These are phyloP conservation scores for Boechera retrofracta DNA, from an alignment of 345 rosid species.

Conservation along the genomic window DNA sequence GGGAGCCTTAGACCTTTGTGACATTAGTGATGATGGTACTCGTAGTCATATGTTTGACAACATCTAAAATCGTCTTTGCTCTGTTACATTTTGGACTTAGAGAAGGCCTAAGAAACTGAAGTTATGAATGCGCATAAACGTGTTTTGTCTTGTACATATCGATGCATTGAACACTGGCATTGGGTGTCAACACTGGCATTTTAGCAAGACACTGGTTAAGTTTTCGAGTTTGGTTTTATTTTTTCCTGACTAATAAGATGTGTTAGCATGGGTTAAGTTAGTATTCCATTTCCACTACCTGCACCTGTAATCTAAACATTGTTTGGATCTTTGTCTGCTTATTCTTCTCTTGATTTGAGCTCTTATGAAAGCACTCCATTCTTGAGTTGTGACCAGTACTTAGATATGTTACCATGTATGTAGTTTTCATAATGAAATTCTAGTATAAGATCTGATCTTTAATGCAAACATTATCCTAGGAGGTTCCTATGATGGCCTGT, in stretches of 20 bases:
- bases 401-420: not conserved
- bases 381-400: constrained; percentile 4
- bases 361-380: not conserved
- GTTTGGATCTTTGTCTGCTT: constrained; percentile 5
- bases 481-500: constrained; percentile 14
- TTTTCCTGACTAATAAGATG: constrained; percentile 1
- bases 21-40: not conserved
- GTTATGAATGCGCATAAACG: not conserved
- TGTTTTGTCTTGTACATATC: not conserved
- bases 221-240: not conserved
- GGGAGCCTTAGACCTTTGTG: not conserved
- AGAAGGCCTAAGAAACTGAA: constrained; percentile 1
- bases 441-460: not conserved
- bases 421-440: not conserved
- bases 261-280: not conserved
- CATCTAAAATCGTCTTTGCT: not conserved
- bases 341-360: constrained; percentile 10
- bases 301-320: constrained; percentile 2
- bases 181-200: not conserved
- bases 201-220: not conserved
- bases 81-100: not conserved
- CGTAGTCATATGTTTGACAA: not conserved
- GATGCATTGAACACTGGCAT: not conserved
- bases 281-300: not conserved
- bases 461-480: not conserved